phyloP scores from a whole-genome alignment of 2,329 filamentous ascomycete species.

The Phaeosphaeriaceae sp. region DNA sequence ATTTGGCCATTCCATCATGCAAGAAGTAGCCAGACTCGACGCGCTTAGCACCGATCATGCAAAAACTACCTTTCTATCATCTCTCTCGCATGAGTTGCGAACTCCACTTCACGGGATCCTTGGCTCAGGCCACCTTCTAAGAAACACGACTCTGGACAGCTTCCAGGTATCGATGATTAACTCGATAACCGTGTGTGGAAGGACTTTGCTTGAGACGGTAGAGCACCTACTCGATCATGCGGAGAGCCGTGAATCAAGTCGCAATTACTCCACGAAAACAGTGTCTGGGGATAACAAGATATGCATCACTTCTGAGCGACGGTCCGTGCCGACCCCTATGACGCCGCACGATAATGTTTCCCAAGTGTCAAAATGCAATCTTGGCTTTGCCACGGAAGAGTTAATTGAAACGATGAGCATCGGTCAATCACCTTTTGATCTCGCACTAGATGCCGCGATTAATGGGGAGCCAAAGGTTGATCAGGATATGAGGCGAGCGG shows the following conservation, averaged over 20 bases:
- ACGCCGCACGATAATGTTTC: slow-evolving; percentile 4
- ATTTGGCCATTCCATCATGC: slow-evolving; percentile 57
- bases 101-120: slow-evolving; percentile 45
- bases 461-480: not conserved
- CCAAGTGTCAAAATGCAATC: slow-evolving; percentile 9
- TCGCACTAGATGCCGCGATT: not conserved
- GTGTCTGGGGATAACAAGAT: slow-evolving; percentile 25
- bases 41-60: slow-evolving; percentile 35
- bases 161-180: slow-evolving; percentile 54
- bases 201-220: slow-evolving; percentile 55
- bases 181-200: slow-evolving; percentile 48
- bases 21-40: slow-evolving; percentile 60
- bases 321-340: slow-evolving; percentile 11
- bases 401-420: slow-evolving; percentile 18
- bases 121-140: slow-evolving; percentile 56
- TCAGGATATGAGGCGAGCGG: not conserved
- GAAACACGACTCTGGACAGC: slow-evolving; percentile 50
- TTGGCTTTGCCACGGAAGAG: slow-evolving; percentile 14
- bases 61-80: slow-evolving; percentile 59
- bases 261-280: slow-evolving; percentile 46
- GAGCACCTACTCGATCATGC: slow-evolving; percentile 31
- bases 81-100: slow-evolving; percentile 59
- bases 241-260: slow-evolving; percentile 16
- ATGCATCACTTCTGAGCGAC: slow-evolving; percentile 28
- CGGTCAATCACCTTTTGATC: slow-evolving; percentile 8